A percentile compares a stretch with the other conserved stretches of the same genome.
Conservation (phyloP, 2,329 filamentous ascomycete genomes). For the Cladophialophora immunda region DNA sequence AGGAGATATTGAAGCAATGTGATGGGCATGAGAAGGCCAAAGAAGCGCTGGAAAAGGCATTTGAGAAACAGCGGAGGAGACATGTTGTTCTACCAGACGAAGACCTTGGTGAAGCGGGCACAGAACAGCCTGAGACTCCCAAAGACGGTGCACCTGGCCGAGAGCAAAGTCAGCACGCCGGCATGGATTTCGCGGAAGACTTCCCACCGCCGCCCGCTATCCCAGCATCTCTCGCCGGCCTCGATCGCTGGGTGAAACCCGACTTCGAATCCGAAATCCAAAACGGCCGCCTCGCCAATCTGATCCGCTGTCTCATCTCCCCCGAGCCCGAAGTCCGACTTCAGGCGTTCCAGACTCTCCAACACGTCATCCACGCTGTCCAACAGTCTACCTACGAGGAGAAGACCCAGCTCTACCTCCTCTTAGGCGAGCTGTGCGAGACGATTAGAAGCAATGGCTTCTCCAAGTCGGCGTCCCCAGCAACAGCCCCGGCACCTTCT, state of each 20-base stretch:
- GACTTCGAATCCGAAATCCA: constrained; percentile 78
- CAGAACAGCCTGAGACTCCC: constrained; percentile 10
- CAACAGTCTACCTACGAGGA: constrained; percentile 77
- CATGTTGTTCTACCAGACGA: constrained; percentile 13
- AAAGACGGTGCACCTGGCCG: neutral
- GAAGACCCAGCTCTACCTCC: constrained; percentile 67
- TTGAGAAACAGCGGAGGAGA: constrained; percentile 45
- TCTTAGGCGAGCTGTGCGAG: constrained; percentile 81
- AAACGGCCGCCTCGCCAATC: constrained; percentile 72
- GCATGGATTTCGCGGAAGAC: constrained; percentile 60
- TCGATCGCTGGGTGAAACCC: constrained; percentile 62
- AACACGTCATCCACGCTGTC: constrained; percentile 50
- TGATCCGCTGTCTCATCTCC: constrained; percentile 80
- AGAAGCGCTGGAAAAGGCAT: constrained; percentile 47
- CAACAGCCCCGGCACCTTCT: constrained; percentile 67
- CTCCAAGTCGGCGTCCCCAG: constrained; percentile 7
- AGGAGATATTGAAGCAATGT: constrained; percentile 51
- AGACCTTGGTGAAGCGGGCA: constrained; percentile 1
- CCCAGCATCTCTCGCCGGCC: constrained; percentile 52
- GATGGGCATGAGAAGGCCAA: constrained; percentile 50
- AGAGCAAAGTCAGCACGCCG: neutral
- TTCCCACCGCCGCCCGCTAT: constrained; percentile 61
- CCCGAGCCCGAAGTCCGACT: constrained; percentile 77
- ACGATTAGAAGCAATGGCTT: constrained; percentile 55
- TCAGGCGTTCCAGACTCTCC: constrained; percentile 75